Percentiles rank a stretch among this genome's conserved stretches.
These are phyloP conservation scores for Sordariomycetes sp. DNA, from an alignment of 2,329 filamentous ascomycete species.

Conservation along the genomic window DNA sequence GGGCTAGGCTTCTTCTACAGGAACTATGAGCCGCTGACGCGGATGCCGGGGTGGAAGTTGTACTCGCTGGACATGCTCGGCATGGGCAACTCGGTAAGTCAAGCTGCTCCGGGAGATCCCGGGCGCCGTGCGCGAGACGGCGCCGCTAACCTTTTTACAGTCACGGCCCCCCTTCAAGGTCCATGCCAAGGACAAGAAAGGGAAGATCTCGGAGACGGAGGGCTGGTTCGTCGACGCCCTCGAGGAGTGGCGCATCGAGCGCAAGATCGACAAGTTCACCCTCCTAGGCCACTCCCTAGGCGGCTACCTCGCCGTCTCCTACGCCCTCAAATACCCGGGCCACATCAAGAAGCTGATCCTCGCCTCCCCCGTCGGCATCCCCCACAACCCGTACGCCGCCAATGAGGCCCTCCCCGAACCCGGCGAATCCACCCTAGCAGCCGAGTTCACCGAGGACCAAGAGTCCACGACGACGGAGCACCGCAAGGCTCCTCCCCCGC, in stretches of 20 bases:
- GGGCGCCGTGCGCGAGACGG: not conserved
- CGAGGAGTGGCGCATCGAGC: constrained; percentile 86
- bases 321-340: constrained; percentile 92
- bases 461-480: constrained; percentile 27
- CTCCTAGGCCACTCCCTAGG: constrained; percentile 86
- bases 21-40: constrained; percentile 82
- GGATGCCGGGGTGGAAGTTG: constrained; percentile 69
- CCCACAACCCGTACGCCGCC: constrained; percentile 85
- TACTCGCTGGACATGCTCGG: constrained; percentile 92
- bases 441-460: constrained; percentile 71
- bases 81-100: constrained; percentile 63
- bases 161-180: constrained; percentile 75
- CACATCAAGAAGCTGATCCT: constrained; percentile 92
- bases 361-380: constrained; percentile 86
- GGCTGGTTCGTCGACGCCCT: constrained; percentile 92
- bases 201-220: constrained; percentile 79
- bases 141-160: not conserved
- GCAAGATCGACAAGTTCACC: constrained; percentile 86
- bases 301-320: constrained; percentile 88
- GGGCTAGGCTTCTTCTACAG: constrained; percentile 97
- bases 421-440: constrained; percentile 55
- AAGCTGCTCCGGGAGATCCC: not conserved
- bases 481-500: constrained; percentile 11
- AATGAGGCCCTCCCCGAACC: constrained; percentile 70
- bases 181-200: constrained; percentile 64